phyloP scores from a whole-genome alignment of 768 basidiomycete genomes.

The Cystobasidium ongulense region DNA sequence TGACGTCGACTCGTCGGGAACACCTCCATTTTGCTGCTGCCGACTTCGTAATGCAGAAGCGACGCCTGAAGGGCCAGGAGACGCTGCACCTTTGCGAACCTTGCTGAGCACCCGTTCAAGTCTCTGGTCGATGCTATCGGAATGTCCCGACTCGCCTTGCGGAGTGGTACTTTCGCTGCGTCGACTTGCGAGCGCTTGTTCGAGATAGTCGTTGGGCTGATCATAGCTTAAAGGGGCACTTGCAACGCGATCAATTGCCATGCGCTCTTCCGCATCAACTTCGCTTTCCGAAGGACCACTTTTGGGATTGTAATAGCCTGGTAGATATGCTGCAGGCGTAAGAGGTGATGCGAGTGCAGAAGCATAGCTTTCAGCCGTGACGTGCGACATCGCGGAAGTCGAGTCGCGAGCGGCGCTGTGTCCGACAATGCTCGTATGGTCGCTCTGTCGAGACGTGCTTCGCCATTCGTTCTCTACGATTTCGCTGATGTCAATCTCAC shows the following conservation, averaged over 20 bases:
- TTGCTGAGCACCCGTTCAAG: slow-evolving; percentile 47
- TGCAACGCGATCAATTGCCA: slow-evolving; percentile 33
- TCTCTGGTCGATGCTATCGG: slow-evolving; percentile 44
- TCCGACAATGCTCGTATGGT: slow-evolving; percentile 17
- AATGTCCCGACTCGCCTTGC: neutral
- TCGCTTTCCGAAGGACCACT: neutral
- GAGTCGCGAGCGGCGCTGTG: slow-evolving; percentile 32
- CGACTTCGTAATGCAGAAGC: slow-evolving; percentile 28
- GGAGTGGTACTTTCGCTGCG: slow-evolving; percentile 25
- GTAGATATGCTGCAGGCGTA: slow-evolving; percentile 43
- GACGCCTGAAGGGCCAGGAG: slow-evolving; percentile 15
- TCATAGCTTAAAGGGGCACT: slow-evolving; percentile 29
- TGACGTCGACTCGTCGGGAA: neutral
- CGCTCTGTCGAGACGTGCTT: slow-evolving; percentile 30
- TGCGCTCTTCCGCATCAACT: slow-evolving; percentile 35
- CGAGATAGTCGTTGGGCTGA: slow-evolving; percentile 42
- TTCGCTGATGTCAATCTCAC: slow-evolving; percentile 85
- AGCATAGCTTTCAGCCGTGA: slow-evolving; percentile 31
- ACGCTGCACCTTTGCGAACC: slow-evolving; percentile 42
- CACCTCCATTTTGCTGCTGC: neutral
- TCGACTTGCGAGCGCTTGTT: slow-evolving; percentile 41
- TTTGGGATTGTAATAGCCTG: neutral
- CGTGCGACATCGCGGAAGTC: slow-evolving; percentile 25
- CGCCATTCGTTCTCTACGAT: slow-evolving; percentile 78
- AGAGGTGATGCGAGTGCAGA: slow-evolving; percentile 42